Evolutionary conservation across 257 asterid genomes (phyloP).

Genomic region (Eustoma russellianum): DNA sequence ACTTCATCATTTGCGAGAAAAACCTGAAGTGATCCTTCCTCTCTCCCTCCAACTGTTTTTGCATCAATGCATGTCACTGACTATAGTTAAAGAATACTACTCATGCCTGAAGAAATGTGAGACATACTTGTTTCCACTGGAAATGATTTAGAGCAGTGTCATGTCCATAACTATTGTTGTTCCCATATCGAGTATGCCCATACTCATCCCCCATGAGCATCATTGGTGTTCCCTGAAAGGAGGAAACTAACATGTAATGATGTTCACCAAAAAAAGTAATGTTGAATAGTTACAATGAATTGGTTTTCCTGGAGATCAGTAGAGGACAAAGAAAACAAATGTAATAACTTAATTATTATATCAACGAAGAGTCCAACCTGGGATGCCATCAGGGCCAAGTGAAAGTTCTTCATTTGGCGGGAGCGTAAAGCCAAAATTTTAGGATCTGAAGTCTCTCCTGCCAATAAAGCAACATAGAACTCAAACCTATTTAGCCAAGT

Average conservation of each 20-base stretch:
- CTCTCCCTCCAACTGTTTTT: slow-evolving; percentile 69
- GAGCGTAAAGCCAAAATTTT: slow-evolving; percentile 54
- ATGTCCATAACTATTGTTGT: slow-evolving; percentile 96
- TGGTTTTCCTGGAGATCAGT: background rate
- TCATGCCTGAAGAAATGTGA: slow-evolving; percentile 4
- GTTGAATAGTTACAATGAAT: no score
- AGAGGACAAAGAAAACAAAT: background rate
- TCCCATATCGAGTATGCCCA: slow-evolving; percentile 89
- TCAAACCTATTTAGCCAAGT: background rate
- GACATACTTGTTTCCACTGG: slow-evolving; percentile 82
- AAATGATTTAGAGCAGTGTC: slow-evolving; percentile 79
- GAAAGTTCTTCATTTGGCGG: slow-evolving; percentile 91
- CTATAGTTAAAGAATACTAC: slow-evolving; percentile 6
- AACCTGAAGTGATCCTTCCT: slow-evolving; percentile 66
- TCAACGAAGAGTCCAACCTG: slow-evolving; percentile 39
- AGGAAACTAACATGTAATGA: background rate
- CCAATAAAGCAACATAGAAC: slow-evolving; percentile 3
- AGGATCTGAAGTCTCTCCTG: slow-evolving; percentile 77
- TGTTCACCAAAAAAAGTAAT: no score
- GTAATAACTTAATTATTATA: background rate
- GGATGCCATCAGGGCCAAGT: slow-evolving; percentile 78
- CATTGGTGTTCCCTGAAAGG: slow-evolving; percentile 87
- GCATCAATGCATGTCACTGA: slow-evolving; percentile 15
- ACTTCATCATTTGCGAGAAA: slow-evolving; percentile 81
- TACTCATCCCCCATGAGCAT: slow-evolving; percentile 99